phyloP scores from a whole-genome alignment of 306 rosid species.

The Rubus parviflorus region DNA sequence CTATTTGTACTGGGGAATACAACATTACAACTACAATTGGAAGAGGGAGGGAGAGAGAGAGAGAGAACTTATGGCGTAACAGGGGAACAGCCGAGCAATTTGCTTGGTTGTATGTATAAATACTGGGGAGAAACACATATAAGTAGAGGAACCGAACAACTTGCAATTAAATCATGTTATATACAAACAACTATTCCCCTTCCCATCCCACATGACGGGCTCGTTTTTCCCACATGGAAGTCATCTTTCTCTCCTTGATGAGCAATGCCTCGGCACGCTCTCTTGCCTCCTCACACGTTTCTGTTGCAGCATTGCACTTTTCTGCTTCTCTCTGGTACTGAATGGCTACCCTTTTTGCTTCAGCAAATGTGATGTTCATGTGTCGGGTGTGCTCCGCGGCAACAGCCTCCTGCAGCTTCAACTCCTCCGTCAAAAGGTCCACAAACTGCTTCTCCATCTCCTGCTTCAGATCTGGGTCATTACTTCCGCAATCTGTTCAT shows the following conservation, averaged over 20 bases:
- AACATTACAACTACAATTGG: conserved; percentile 19
- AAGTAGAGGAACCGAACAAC: conserved; percentile 24
- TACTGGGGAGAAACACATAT: conserved; percentile 24
- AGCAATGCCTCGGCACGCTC: conserved; percentile 71
- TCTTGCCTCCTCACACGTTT: conserved; percentile 94
- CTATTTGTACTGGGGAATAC: conserved; percentile 21
- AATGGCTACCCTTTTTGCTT: conserved; percentile 83
- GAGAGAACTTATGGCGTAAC: conserved; percentile 27
- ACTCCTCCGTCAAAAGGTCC: conserved; percentile 85
- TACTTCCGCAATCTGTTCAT: conserved; percentile 78
- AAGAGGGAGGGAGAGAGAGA: conserved; percentile 23
- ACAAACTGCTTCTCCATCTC: conserved; percentile 98
- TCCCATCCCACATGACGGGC: conserved; percentile 95
- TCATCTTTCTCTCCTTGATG: conserved; percentile 72
- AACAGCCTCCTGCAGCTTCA: conserved; percentile 87
- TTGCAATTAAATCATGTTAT: conserved; percentile 22
- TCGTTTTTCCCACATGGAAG: conserved; percentile 72
- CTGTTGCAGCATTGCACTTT: conserved; percentile 86
- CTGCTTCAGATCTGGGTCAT: conserved; percentile 83
- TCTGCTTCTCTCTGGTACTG: conserved; percentile 97
- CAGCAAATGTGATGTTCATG: conserved; percentile 81
- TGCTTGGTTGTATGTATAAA: conserved; percentile 47
- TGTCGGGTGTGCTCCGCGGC: conserved; percentile 64
- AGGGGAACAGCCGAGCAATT: conserved; percentile 48
- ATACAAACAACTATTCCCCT: conserved; percentile 41